Percentiles rank a stretch among this genome's conserved stretches.
Conservation (phyloP, 2,329 filamentous ascomycete genomes). For the Aspergillus novofumigatus region DNA sequence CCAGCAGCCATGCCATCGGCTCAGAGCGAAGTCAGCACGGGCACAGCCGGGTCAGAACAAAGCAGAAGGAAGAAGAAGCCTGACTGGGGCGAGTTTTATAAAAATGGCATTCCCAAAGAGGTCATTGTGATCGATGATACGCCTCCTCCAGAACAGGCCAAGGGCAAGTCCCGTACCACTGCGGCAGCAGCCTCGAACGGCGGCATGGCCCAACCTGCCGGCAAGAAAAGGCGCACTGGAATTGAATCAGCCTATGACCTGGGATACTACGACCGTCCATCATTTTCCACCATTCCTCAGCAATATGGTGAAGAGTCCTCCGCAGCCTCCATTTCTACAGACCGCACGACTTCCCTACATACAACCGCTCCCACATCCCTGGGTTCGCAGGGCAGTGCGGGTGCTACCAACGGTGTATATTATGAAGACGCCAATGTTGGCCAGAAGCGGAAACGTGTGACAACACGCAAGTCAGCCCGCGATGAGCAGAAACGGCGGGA, state of each 20-base stretch:
- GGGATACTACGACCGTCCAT: constrained; percentile 65
- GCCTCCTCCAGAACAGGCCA: constrained; percentile 46
- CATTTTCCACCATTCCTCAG: constrained; percentile 70
- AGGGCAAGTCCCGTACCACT: constrained; percentile 18
- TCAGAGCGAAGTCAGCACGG: constrained; percentile 33
- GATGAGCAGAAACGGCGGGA: constrained; percentile 79
- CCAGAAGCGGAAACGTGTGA: constrained; percentile 80
- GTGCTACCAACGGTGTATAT: constrained; percentile 53
- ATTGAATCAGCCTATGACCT: constrained; percentile 61
- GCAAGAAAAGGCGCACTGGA: constrained; percentile 71
- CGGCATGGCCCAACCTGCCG: constrained; percentile 41
- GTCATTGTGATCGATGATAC: constrained; percentile 76
- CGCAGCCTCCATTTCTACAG: constrained; percentile 72
- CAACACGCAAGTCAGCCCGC: constrained; percentile 71
- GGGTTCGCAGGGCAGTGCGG: constrained; percentile 57
- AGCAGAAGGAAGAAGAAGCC: constrained; percentile 55
- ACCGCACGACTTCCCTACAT: constrained; percentile 76
- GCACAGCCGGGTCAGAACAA: constrained; percentile 36
- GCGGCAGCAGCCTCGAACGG: constrained; percentile 24
- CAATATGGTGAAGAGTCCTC: constrained; percentile 63
- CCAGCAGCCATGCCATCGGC: constrained; percentile 35
- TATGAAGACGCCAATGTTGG: constrained; percentile 67
- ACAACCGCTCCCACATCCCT: constrained; percentile 88
- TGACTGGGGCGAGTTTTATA: constrained; percentile 77
- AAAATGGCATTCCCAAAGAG: constrained; percentile 77